phyloP scores from a whole-genome alignment of 306 rosid species.

The Cyamopsis tetragonoloba region DNA sequence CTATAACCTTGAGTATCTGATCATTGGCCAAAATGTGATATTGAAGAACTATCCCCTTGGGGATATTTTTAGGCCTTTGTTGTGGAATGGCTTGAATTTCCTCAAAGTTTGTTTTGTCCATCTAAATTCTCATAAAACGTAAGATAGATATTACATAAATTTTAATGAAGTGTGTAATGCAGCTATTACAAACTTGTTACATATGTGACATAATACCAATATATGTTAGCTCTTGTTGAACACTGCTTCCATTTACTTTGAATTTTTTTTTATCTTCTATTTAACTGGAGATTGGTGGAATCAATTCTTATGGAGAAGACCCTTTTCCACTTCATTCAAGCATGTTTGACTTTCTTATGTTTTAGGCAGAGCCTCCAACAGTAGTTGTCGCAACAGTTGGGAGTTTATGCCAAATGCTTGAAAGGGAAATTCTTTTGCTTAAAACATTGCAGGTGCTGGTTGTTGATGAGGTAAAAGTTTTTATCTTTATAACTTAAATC shows the following conservation, averaged over 20 bases:
- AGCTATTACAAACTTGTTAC: not conserved
- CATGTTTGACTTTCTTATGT: constrained; percentile 25
- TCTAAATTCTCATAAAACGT: not conserved
- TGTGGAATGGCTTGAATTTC: not conserved
- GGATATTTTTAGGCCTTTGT: not conserved
- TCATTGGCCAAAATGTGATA: not conserved
- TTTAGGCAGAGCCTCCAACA: constrained; percentile 90
- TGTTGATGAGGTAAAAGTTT: constrained; percentile 77
- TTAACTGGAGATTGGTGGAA: constrained; percentile 1
- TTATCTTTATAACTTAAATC: constrained; percentile 4
- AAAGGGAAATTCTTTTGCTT: constrained; percentile 55
- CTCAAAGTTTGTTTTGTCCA: not conserved
- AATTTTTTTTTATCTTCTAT: constrained; percentile 9
- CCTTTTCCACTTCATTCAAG: not conserved
- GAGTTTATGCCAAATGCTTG: constrained; percentile 87
- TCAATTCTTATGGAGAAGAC: not conserved
- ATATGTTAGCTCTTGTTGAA: not conserved
- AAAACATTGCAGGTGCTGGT: constrained; percentile 66
- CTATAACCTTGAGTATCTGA: not conserved
- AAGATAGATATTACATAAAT: no score
- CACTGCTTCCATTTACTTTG: not conserved
- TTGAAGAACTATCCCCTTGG: not conserved
- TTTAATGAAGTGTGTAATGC: not conserved
- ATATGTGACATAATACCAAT: not conserved
- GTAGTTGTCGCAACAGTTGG: constrained; percentile 79